Evolutionary conservation across 768 basidiomycete genomes (phyloP), one percentile per base, ranked within the genome.

Genomic region (Pleurotus pulmonarius): DNA sequence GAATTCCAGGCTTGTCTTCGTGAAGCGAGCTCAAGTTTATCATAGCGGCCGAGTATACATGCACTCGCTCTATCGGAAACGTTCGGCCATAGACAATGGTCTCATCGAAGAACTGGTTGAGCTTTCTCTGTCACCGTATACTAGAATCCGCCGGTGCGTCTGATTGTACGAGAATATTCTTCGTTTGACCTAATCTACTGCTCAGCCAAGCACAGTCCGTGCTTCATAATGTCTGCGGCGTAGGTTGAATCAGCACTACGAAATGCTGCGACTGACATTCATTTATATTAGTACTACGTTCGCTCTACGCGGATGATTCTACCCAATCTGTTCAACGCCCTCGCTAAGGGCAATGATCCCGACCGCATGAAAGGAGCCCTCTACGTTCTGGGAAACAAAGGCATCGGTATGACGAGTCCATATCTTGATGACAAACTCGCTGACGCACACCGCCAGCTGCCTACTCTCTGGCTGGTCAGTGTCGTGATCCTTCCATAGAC

Each of bases 321-420:
- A 25, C 85, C 88, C 4, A 69, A 72, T 18, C 69, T 89, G 46
- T 84, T 86, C 63, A 75, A 78, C 57, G 83, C 87, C 4, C 70
- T 92, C 48, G 70, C 70, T 55, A 87, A 84, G 64, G 93, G 90
- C 5, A 86, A 82, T 56, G 92, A 95, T 65, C 89, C 93, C 8
- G 94, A 98, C 69, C 80, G 88, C 22, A 95, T 97, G 86, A 98
- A 98, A 73, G 96, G 96, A 6, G 93, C 92, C 15, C 74, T 96
- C 40, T 94, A 94, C 66, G 77, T 90, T 16, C 70, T 92, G 8
- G 84, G 84, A 73, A 85, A 87, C 63, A 89, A 88, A 69, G 85
- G 82, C 26, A 85, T 78, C 54, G 79, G 88, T 88, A 59, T 44
- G 81, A 60, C 11, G 51, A 3, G 22, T 49, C 48, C 37, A 55